Base-by-base conservation (phyloP, 345 rosid genomes). In the Crucihimalaya himalaica region DNA sequence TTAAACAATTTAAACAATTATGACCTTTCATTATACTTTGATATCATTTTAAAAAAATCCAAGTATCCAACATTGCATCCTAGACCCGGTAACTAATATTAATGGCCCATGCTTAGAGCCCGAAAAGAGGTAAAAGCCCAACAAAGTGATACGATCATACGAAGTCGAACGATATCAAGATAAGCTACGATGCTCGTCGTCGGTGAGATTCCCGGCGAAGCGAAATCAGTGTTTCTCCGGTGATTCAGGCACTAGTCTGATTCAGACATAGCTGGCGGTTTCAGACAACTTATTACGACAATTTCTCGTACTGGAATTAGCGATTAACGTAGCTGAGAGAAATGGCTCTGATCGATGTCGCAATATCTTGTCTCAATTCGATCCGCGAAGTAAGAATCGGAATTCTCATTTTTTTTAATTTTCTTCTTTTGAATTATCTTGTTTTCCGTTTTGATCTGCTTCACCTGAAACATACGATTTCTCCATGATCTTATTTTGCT, bases 331-430 rank as follows among this genome's bases (percentile, higher is more conserved):
- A 56, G 74, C 12, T 58, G 64, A 57, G 72, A 59, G 80, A 50
- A 42, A 87, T 86, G 93, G 93, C 91, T 74, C 25, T 84, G 81
- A 80, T 82, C 63, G 96, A 93, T 78, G 86, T 93, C 52, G 85
- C 84, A 53, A 90, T 86, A 70, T 85, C 85, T 59, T 88, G 90
- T 85, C 86, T 87, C 64, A 91, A 87, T 78, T 88, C 98, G 78
- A 83, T 93, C 83, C 61, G 74, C 66, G 89, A 85, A 74, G 98
- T 93, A 73, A 90, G 83, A 10, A 10, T 50, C 13, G 0, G 1
- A 21, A 19, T 56, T 50, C 12, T n/a, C 1, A 1, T 23, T 11
- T 14, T 12, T 53, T 10, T 11, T 16, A 1, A 16, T 11, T 14
- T 12, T 53, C 6, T 11, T 16, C 0, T 12, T 7, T 23, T 3